Evolutionary conservation across 345 rosid species (phyloP).

Genomic region (Nephelium lappaceum): DNA sequence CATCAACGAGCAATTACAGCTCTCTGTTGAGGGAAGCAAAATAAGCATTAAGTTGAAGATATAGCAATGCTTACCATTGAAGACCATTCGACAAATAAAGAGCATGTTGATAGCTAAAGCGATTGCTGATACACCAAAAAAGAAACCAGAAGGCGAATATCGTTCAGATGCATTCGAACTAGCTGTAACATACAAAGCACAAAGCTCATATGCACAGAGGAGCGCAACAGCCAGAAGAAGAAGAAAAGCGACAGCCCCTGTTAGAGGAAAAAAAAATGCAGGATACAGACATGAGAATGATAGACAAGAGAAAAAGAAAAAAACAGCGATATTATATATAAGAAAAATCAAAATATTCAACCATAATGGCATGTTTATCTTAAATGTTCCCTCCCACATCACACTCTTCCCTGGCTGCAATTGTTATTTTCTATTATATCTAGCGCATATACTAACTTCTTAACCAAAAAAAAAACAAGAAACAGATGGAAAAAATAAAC

Average conservation of each 20-base stretch:
- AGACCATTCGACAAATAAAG: slow-evolving; percentile 95
- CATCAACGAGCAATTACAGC: slow-evolving; percentile 21
- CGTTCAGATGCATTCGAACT: slow-evolving; percentile 83
- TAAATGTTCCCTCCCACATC: neutral
- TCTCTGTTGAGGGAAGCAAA: slow-evolving; percentile 6
- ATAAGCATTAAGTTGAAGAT: slow-evolving; percentile 21
- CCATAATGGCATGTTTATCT: neutral
- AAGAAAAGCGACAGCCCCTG: slow-evolving; percentile 98
- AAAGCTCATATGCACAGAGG: slow-evolving; percentile 95
- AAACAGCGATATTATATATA: neutral
- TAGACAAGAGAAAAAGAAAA: slow-evolving; percentile 10
- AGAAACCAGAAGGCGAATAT: slow-evolving; percentile 98
- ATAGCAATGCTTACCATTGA: slow-evolving; percentile 73
- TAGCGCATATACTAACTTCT: neutral
- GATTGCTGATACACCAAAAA: slow-evolving; percentile 98
- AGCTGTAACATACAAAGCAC: slow-evolving; percentile 96
- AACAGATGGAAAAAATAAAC: neutral
- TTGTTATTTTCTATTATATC: neutral
- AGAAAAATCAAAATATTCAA: slow-evolving; percentile 5
- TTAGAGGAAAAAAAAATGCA: slow-evolving; percentile 15
- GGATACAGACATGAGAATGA: slow-evolving; percentile 27
- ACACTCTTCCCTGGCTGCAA: neutral
- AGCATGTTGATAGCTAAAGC: slow-evolving; percentile 99
- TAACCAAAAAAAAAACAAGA: neutral
- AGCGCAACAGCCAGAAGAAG: slow-evolving; percentile 94